A percentile compares a stretch with the other conserved stretches of the same genome.
Conservation (phyloP, 805 yeast genomes). For the Yarrowia divulgata region DNA sequence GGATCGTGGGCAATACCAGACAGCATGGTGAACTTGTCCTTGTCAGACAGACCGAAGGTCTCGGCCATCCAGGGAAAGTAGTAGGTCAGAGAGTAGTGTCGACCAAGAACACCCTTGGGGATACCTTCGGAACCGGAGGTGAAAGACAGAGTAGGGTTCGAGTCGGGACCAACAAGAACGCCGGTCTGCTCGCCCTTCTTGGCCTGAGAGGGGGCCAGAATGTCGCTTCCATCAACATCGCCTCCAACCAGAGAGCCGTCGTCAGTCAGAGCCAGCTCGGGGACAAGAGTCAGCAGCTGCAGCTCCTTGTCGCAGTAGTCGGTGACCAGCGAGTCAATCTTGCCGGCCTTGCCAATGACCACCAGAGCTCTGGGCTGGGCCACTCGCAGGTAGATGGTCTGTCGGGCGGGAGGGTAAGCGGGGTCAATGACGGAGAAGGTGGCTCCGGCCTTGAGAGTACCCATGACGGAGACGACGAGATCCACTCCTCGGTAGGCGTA, state of each 20-base stretch:
- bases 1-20: constrained; percentile 99
- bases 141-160: constrained; percentile 94
- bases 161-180: constrained; percentile 94
- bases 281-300: constrained; percentile 73
- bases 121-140: constrained; percentile 98
- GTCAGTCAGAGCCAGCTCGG: constrained; percentile 76
- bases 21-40: constrained; percentile 94
- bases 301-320: constrained; percentile 78
- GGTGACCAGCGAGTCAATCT: constrained; percentile 75
- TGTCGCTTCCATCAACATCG: constrained; percentile 53
- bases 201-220: constrained; percentile 57
- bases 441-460: constrained; percentile 97
- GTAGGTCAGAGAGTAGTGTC: constrained; percentile 95
- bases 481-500: constrained; percentile 98
- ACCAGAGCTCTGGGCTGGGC: constrained; percentile 93
- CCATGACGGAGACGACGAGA: constrained; percentile 95
- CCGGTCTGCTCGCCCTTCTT: constrained; percentile 72
- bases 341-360: constrained; percentile 90
- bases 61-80: constrained; percentile 99
- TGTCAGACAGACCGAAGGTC: constrained; percentile 74
- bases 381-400: constrained; percentile 88
- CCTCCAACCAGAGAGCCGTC: constrained; percentile 74
- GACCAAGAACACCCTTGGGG: constrained; percentile 98
- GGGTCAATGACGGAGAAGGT: constrained; percentile 99
- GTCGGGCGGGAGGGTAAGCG: constrained; percentile 98